These are phyloP conservation scores for Cyclocybe cylindracea DNA, from an alignment of 768 basidiomycete species.

Conservation along the genomic window DNA sequence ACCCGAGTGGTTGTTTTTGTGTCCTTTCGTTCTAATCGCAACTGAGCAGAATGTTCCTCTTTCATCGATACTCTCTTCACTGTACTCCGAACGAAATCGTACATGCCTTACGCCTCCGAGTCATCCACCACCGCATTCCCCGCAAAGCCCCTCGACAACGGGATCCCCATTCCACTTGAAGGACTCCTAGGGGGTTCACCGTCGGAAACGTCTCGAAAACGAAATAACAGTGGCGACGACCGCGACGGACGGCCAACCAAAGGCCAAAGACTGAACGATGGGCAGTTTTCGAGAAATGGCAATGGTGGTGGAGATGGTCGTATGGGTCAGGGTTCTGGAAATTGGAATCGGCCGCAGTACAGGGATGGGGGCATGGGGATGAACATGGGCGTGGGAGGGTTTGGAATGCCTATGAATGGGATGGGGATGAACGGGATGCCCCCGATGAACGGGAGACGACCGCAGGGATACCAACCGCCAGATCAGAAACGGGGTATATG, in stretches of 20 bases:
- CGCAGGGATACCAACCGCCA: constrained; percentile 67
- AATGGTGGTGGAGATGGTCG: constrained; percentile 34
- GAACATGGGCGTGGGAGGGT: constrained; percentile 31
- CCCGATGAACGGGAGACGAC: constrained; percentile 43
- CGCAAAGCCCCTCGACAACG: constrained; percentile 51
- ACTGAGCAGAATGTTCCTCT: constrained; percentile 54
- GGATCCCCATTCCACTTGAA: constrained; percentile 83
- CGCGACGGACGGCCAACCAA: constrained; percentile 64
- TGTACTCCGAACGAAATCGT: constrained; percentile 83
- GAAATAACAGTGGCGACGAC: constrained; percentile 63
- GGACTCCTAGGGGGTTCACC: constrained; percentile 47
- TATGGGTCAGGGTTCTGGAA: constrained; percentile 36
- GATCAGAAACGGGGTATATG: constrained; percentile 80
- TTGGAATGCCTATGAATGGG: constrained; percentile 19
- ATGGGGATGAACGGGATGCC: constrained; percentile 35
- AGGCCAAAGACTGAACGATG: constrained; percentile 69
- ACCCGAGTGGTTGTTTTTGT: not conserved
- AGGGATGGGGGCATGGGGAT: constrained; percentile 32
- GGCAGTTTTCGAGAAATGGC: constrained; percentile 65
- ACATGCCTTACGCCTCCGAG: constrained; percentile 65
- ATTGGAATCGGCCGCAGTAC: constrained; percentile 43
- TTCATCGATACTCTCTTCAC: constrained; percentile 90
- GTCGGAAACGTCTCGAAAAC: constrained; percentile 59
- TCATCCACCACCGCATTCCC: constrained; percentile 42
- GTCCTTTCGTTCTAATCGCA: constrained; percentile 11